Evolutionary conservation across 179 eudicot species (phyloP), one percentile per base, ranked within the genome.

Genomic region (Vitellaria paradoxa): DNA sequence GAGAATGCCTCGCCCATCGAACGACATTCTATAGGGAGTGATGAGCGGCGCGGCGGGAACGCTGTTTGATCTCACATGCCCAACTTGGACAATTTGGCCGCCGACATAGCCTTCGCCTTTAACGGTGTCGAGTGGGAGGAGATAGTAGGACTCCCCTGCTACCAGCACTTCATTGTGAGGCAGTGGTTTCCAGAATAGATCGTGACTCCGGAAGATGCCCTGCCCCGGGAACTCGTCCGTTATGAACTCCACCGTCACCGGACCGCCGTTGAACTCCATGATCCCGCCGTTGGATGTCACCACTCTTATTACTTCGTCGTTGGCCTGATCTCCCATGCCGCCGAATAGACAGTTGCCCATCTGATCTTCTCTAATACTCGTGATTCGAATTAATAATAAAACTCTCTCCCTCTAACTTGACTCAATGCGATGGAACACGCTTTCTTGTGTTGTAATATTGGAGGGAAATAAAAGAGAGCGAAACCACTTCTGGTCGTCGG

Each of bases 11-110:
- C 79, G 85, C 47, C 90, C 84, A 9, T 89, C 94, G 47, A 89
- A 85, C 12, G 98, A 94, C 98, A 94, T 94, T 81, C 97, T 86
- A 55, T 92, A 94, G 17, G 90, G 88, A 1, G 88, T 80, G 3
- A 68, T 62, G 0, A 65, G 68, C 0, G 76, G 66, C 73, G 76
- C 0, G 37, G 20, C 66, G 0, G 95, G 98, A 72, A 85, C 84
- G 49, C 95, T 92, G 86, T 81, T 90, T 4, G 97, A 87, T 66
- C 96, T 85, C 0, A 90, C 87, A 61, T 91, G 96, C 0, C 94
- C 92, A 0, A 82, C 62, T 9, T 74, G 82, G 4, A 64, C 65
- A 26, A 65, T 23, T 68, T 45, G 57, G 42, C 65, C 76, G 17
- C 68, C 70, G 14, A 62, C 49, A 14, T 13, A 70, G 76, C 65